phyloP scores from a whole-genome alignment of 257 asterid genomes.

The Solanum lignicaule region DNA sequence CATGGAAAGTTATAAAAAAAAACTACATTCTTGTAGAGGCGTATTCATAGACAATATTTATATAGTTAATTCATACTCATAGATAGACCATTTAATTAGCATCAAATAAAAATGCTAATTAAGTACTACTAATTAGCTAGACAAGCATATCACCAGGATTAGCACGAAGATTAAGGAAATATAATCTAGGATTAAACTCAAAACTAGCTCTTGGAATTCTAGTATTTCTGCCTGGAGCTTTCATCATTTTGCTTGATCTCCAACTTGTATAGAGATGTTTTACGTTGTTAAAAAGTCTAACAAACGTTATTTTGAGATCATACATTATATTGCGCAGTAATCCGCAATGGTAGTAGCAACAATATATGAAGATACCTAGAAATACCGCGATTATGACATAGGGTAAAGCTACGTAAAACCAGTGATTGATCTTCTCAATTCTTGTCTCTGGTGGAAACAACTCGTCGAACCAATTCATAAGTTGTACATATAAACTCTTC shows the following conservation, averaged over 20 bases:
- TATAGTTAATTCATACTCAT: neutral
- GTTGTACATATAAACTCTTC: neutral
- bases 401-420: slow-evolving; percentile 6
- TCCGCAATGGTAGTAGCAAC: neutral
- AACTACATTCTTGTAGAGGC: neutral
- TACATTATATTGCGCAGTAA: fast-evolving
- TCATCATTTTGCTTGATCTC: slow-evolving; percentile 15
- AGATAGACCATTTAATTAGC: too few species aligned
- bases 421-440: slow-evolving; percentile 13
- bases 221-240: slow-evolving; percentile 24
- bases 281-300: neutral
- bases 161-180: slow-evolving; percentile 15
- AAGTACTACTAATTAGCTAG: neutral
- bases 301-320: neutral
- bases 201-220: slow-evolving; percentile 14
- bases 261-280: neutral
- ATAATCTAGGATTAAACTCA: slow-evolving; percentile 12
- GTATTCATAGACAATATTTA: neutral
- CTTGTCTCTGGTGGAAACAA: slow-evolving; percentile 31
- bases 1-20: too few species aligned
- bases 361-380: neutral
- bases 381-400: neutral
- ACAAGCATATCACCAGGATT: neutral
- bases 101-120: neutral
- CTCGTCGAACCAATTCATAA: slow-evolving; percentile 19